Percentiles rank a stretch among this genome's conserved stretches.
Evolutionary conservation across 208 protist species (phyloP).

Genomic region (Zelonia costaricensis): DNA sequence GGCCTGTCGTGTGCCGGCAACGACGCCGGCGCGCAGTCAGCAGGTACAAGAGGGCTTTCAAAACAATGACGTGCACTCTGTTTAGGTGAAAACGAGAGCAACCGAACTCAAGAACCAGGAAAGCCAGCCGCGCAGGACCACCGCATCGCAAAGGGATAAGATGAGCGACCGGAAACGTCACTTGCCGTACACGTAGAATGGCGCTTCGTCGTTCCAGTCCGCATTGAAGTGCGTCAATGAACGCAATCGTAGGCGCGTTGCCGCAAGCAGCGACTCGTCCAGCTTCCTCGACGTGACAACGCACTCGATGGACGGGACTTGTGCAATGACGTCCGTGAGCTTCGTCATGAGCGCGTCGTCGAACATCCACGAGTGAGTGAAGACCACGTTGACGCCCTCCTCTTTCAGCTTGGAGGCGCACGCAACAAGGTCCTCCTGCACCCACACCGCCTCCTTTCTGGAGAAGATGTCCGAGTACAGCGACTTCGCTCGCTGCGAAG

Average conservation of each 20-base stretch:
- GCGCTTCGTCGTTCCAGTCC: conserved; percentile 80
- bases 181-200: conserved; percentile 74
- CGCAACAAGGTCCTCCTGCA: conserved; percentile 69
- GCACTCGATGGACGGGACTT: conserved; percentile 65
- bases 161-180: too few species aligned
- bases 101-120: background rate
- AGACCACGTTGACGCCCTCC: conserved; percentile 72
- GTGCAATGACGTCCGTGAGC: conserved; percentile 46
- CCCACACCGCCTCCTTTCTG: conserved; percentile 65
- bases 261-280: conserved; percentile 38
- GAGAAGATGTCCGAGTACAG: conserved; percentile 56
- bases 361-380: conserved; percentile 87
- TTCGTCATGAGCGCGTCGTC: conserved; percentile 78
- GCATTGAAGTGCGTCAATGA: conserved; percentile 56
- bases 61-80: too few species aligned
- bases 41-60: too few species aligned
- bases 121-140: background rate
- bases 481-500: conserved; percentile 46
- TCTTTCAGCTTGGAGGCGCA: conserved; percentile 43
- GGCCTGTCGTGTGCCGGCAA: too few species aligned
- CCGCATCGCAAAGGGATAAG: too few species aligned
- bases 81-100: background rate
- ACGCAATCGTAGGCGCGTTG: conserved; percentile 34
- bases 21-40: too few species aligned
- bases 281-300: conserved; percentile 81